Base-by-base conservation (phyloP, 345 rosid genomes). In the Isatis tinctoria region DNA sequence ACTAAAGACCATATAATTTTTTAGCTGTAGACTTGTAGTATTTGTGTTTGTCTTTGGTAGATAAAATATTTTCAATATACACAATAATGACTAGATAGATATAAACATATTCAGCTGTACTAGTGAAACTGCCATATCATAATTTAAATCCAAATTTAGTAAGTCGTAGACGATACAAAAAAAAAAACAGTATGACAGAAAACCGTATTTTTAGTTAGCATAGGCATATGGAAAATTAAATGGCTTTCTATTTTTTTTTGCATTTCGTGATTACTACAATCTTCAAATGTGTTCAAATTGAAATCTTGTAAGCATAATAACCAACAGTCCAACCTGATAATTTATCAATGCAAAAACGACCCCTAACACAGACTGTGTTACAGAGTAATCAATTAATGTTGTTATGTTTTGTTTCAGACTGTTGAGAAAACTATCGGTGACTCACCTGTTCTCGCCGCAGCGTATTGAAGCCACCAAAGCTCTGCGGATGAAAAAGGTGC, bases 391-490 rank as follows among this genome's bases (percentile, higher is more conserved):
- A 49, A 26, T n/a, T n/a, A n/a, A 5, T 27, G 18, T 40, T 65
- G 17, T 43, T 57, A 17, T 58, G 65, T n/a, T 59, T 35, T 10
- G 9, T 69, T 39, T 32, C 51, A 71, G 75, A 37, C 4, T 61
- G 20, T 33, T 73, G 57, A 73, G 77, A 20, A 73, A 54, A n/a
- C 26, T 73, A 4, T 53, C 48, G 2, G 47, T 17, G 47, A 64
- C 17, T 54, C 65, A 30, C 0, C 8, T 73, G 37, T 73, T 73
- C 45, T 73, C 77, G 0, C 58, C 70, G 14, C 77, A 73, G 16
- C 58, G 77, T 13, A 11, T 54, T 0, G 77, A 73, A 24, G 70
- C 58, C 18, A 53, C 65, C 3, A 64, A 64, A 53, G 35, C 70
- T 44, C 9, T 73, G 10, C 27, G 71, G 2, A 10, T 54, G 70